Evolutionary conservation across 805 yeast genomes (phyloP).

Genomic region (Metschnikowia orientalis): DNA sequence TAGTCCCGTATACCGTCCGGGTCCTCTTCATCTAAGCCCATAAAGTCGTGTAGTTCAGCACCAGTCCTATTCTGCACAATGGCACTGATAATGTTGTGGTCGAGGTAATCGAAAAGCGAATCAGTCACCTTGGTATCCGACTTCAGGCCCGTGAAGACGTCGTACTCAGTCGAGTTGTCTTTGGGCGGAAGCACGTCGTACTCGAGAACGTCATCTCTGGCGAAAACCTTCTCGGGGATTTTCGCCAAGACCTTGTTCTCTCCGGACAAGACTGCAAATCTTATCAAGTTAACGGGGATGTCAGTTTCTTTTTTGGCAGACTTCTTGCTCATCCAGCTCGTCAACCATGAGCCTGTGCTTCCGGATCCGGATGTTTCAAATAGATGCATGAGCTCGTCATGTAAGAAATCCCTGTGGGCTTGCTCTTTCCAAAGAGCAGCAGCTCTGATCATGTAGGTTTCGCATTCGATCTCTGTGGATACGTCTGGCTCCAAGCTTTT

Average conservation of each 20-base stretch:
- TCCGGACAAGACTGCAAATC: constrained; percentile 68
- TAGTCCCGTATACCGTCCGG: no score
- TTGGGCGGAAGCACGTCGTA: constrained; percentile 71
- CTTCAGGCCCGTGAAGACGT: constrained; percentile 30
- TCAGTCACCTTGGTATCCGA: constrained; percentile 21
- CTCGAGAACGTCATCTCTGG: constrained; percentile 57
- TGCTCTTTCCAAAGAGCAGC: constrained; percentile 50
- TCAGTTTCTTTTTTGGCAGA: constrained; percentile 11
- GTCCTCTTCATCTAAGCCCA: constrained; percentile 3
- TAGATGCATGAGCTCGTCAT: constrained; percentile 32
- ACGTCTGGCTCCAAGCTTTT: constrained; percentile 21
- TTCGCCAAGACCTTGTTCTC: constrained; percentile 69
- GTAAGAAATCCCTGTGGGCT: constrained; percentile 44
- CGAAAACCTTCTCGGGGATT: constrained; percentile 61
- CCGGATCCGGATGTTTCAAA: constrained; percentile 10
- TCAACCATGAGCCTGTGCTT: constrained; percentile 10
- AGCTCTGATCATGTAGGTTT: constrained; percentile 58
- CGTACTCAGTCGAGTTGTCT: constrained; percentile 31
- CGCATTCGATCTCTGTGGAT: constrained; percentile 39
- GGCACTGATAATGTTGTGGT: constrained; percentile 43
- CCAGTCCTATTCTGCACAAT: constrained; percentile 35
- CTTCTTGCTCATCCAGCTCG: constrained; percentile 10
- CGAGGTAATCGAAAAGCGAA: constrained; percentile 40
- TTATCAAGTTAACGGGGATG: constrained; percentile 58
- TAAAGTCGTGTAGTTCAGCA: constrained; percentile 18